A percentile compares a stretch with the other conserved stretches of the same genome.
phyloP scores from a whole-genome alignment of 805 yeast species.

The Candida coquimbonensis region DNA sequence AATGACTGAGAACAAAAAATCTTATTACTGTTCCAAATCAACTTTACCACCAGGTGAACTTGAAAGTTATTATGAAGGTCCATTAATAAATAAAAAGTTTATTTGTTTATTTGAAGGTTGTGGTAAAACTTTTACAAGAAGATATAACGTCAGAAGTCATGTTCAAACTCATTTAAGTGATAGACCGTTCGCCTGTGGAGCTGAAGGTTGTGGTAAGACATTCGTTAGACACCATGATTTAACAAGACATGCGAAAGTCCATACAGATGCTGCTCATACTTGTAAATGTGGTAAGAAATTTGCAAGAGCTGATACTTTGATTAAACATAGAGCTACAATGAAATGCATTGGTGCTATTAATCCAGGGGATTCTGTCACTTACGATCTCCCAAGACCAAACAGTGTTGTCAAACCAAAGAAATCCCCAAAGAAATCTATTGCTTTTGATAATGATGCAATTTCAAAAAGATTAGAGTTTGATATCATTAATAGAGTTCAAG shows the following conservation, averaged over 20 bases:
- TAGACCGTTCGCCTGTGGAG: conserved; percentile 77
- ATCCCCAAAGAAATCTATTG: not conserved
- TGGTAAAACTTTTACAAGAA: conserved; percentile 75
- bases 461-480: conserved; percentile 8
- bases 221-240: conserved; percentile 96
- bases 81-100: conserved; percentile 63
- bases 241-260: conserved; percentile 84
- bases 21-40: conserved; percentile 31
- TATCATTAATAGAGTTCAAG: not conserved
- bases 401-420: conserved; percentile 12
- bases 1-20: conserved; percentile 14
- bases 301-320: conserved; percentile 48
- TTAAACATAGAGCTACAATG: conserved; percentile 40
- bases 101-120: conserved; percentile 73
- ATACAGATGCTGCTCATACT: conserved; percentile 58
- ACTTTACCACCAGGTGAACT: conserved; percentile 85
- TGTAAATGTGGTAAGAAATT: conserved; percentile 96
- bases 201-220: conserved; percentile 61
- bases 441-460: conserved; percentile 6
- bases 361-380: not conserved
- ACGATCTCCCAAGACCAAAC: not conserved
- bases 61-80: conserved; percentile 77
- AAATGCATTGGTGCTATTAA: conserved; percentile 69
- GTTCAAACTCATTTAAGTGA: conserved; percentile 95
- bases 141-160: conserved; percentile 91